A percentile compares a stretch with the other conserved stretches of the same genome.
Conservation (phyloP, 2,329 filamentous ascomycete genomes). For the Pestalotiopsis sp. region DNA sequence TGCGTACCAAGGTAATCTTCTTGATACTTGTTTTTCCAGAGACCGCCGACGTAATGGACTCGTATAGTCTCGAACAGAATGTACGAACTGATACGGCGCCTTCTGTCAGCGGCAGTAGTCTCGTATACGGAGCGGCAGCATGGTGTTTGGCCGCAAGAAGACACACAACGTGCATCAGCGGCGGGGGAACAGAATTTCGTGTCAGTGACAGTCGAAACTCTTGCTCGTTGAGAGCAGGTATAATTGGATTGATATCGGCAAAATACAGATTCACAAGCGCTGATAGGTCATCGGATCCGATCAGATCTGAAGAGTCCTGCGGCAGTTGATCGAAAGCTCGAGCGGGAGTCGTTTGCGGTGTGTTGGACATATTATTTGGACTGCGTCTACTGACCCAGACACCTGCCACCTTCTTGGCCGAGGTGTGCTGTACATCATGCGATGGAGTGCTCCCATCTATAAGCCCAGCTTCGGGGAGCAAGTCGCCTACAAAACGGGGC, state of each 20-base stretch:
- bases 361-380: not conserved
- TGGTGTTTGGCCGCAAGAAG: not conserved
- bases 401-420: not conserved
- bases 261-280: not conserved
- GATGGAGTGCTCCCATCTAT: not conserved
- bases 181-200: not conserved
- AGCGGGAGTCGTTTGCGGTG: not conserved
- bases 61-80: not conserved
- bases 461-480: not conserved
- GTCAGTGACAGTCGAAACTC: not conserved
- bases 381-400: not conserved
- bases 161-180: not conserved
- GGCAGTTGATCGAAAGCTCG: not conserved
- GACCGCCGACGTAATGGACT: not conserved
- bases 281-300: not conserved
- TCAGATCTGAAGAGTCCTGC: not conserved
- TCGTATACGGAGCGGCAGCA: not conserved
- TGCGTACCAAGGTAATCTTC: not conserved
- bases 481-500: not conserved
- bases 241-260: not conserved
- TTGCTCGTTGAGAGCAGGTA: not conserved
- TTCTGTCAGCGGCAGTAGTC: not conserved
- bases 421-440: not conserved
- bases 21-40: not conserved
- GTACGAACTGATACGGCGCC: not conserved